A percentile compares a stretch with the other conserved stretches of the same genome.
phyloP scores from a whole-genome alignment of 441 rosid genomes.

The Geranium incanum region DNA sequence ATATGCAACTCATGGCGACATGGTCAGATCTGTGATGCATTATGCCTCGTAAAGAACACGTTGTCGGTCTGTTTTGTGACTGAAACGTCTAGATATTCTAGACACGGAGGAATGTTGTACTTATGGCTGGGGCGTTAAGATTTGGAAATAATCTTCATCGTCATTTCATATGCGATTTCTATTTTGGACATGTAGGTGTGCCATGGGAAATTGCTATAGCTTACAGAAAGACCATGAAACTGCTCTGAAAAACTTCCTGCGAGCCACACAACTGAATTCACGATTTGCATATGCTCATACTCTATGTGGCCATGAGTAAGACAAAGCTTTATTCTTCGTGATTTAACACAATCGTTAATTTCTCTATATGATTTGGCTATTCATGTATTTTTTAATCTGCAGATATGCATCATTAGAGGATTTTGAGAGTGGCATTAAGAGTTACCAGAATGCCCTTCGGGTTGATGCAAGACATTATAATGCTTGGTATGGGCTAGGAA shows the following conservation, averaged over 20 bases:
- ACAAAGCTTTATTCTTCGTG: conserved; percentile 11
- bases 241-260: conserved; percentile 83
- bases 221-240: conserved; percentile 98
- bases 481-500: conserved; percentile 97
- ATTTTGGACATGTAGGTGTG: conserved; percentile 60
- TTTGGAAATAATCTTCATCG: neutral
- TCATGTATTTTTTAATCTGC: conserved; percentile 21
- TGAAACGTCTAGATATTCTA: neutral
- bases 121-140: neutral
- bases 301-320: conserved; percentile 97
- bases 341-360: neutral
- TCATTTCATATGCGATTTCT: neutral
- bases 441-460: conserved; percentile 85
- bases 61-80: neutral
- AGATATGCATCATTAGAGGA: conserved; percentile 88
- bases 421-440: conserved; percentile 83
- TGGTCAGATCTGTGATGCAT: neutral
- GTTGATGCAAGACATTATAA: conserved; percentile 92
- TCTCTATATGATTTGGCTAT: neutral
- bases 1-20: neutral
- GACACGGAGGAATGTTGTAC: neutral
- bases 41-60: neutral
- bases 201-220: conserved; percentile 96
- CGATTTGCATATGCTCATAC: conserved; percentile 94
- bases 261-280: conserved; percentile 79